Conservation (phyloP, 176 grass and related monocot genomes). For the Elaeis guineensis region DNA sequence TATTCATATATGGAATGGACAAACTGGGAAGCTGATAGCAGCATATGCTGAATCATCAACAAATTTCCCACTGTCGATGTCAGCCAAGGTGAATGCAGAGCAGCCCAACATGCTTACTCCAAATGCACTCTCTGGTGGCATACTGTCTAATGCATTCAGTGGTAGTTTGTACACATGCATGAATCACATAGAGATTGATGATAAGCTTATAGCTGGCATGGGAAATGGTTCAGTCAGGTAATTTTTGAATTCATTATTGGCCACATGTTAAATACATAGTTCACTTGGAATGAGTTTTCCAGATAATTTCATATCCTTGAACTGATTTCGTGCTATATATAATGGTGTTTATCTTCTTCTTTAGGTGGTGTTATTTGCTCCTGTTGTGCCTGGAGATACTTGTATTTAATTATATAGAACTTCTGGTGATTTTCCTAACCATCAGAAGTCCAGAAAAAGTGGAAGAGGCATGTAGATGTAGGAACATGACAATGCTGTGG, state of each 20-base stretch:
- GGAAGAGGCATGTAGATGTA: no score
- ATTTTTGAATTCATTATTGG: neutral
- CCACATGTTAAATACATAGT: no score
- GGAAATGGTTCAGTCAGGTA: conserved; percentile 95
- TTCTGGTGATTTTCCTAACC: no score
- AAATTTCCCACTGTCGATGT: conserved; percentile 44
- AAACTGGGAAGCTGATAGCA: conserved; percentile 79
- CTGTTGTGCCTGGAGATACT: no score
- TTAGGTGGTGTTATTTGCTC: no score
- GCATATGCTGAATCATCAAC: conserved; percentile 57
- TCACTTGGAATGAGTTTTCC: no score
- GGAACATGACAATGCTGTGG: no score
- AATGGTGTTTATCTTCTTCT: no score
- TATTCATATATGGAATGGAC: conserved; percentile 89
- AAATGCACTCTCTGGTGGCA: conserved; percentile 66
- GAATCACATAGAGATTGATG: conserved; percentile 58
- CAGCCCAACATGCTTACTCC: conserved; percentile 84
- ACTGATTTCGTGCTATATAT: no score
- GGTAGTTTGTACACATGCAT: conserved; percentile 88
- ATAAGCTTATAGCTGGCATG: conserved; percentile 84
- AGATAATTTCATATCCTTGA: no score
- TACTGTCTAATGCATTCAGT: conserved; percentile 81
- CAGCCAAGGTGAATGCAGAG: conserved; percentile 35
- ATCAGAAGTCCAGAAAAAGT: no score
- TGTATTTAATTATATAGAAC: no score